phyloP scores from a whole-genome alignment of 192 early-diverging fungal species.

The Dissophora ornata region DNA sequence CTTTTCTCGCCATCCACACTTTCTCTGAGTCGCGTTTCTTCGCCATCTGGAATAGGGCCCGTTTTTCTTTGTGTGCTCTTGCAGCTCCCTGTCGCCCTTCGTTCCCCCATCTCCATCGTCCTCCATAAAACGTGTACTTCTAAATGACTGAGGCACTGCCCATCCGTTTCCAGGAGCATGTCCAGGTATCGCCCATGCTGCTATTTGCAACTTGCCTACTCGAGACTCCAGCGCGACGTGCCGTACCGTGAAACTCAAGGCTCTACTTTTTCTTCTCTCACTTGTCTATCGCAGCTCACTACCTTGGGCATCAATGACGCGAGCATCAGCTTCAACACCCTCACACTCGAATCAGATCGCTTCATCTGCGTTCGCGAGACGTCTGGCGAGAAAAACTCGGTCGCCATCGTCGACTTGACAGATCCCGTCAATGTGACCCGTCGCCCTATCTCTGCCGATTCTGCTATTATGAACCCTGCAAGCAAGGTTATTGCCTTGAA shows the following conservation, averaged over 20 bases:
- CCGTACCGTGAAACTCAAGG: not conserved
- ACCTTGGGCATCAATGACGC: slow-evolving; percentile 89
- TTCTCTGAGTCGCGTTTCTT: not conserved
- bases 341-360: slow-evolving; percentile 98
- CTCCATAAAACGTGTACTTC: slow-evolving; percentile 5
- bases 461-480: slow-evolving; percentile 97
- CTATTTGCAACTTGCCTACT: not conserved
- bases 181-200: slow-evolving; percentile 75
- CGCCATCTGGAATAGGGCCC: no score
- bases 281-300: slow-evolving; percentile 83
- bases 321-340: slow-evolving; percentile 96
- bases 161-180: slow-evolving; percentile 96
- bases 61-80: not conserved
- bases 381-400: slow-evolving; percentile 77
- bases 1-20: not conserved
- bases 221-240: not conserved
- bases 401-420: slow-evolving; percentile 94
- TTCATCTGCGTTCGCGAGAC: slow-evolving; percentile 96
- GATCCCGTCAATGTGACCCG: slow-evolving; percentile 85
- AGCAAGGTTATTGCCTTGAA: slow-evolving; percentile 96
- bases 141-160: slow-evolving; percentile 66
- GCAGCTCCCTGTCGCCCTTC: not conserved
- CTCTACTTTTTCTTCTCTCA: not conserved
- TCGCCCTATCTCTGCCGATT: slow-evolving; percentile 96
- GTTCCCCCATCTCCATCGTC: not conserved